Percentiles rank a stretch among this genome's conserved stretches.
Evolutionary conservation across 2,329 filamentous ascomycete genomes (phyloP).

Genomic region (Aspergillus proliferans): DNA sequence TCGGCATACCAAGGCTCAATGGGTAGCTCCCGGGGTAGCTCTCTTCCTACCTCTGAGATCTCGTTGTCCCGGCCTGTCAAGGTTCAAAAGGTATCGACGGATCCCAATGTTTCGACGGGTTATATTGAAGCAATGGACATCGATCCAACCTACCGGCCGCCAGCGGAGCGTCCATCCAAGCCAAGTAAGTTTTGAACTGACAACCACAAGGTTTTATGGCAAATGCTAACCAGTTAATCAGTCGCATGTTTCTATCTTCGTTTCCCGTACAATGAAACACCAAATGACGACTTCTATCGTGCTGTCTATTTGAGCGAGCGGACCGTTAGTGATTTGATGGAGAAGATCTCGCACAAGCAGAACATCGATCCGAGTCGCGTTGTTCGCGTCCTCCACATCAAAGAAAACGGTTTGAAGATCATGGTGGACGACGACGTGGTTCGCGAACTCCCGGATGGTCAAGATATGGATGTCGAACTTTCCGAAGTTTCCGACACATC

Average conservation of each 20-base stretch:
- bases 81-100: conserved; percentile 20
- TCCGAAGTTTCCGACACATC: conserved; percentile 47
- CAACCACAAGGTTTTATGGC: background rate
- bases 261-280: conserved; percentile 48
- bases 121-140: conserved; percentile 91
- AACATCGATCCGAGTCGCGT: conserved; percentile 68
- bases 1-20: conserved; percentile 17
- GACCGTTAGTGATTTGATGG: conserved; percentile 66
- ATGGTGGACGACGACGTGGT: conserved; percentile 89
- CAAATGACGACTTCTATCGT: conserved; percentile 61
- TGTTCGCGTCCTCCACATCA: conserved; percentile 64
- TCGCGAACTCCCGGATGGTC: conserved; percentile 74
- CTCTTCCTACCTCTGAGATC: conserved; percentile 2
- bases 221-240: conserved; percentile 21
- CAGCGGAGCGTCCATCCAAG: conserved; percentile 63
- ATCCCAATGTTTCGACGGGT: conserved; percentile 51
- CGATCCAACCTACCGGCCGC: conserved; percentile 77
- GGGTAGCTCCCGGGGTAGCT: conserved; percentile 20
- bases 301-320: conserved; percentile 80
- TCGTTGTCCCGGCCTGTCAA: conserved; percentile 7
- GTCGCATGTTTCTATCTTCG: conserved; percentile 85
- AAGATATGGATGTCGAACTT: conserved; percentile 74
- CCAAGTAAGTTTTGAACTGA: conserved; percentile 46
- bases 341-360: conserved; percentile 70
- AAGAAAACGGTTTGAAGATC: conserved; percentile 69